Evolutionary conservation across 345 rosid genomes (phyloP).

Genomic region (Corchorus capsularis): DNA sequence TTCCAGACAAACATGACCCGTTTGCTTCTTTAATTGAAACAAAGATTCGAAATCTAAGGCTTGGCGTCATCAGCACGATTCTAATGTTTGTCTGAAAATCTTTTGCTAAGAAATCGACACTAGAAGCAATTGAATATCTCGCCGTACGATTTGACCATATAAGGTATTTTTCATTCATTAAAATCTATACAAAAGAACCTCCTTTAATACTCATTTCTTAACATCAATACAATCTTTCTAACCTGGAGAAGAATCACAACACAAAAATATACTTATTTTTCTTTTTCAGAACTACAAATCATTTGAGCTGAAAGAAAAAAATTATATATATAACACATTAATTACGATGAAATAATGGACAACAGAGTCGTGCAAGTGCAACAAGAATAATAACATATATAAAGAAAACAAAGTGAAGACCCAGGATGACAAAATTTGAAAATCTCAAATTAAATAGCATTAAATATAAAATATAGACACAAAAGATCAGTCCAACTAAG

Average conservation of each 20-base stretch:
- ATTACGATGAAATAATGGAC: conserved; percentile 22
- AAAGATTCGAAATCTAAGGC: no score
- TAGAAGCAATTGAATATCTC: no score
- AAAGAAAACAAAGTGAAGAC: conserved; percentile 21
- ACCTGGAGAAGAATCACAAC: not conserved
- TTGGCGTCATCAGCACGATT: no score
- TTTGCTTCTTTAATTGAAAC: no score
- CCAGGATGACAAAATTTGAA: conserved; percentile 47
- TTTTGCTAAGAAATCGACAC: no score
- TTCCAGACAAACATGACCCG: no score
- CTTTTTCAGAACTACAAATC: not conserved
- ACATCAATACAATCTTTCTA: not conserved
- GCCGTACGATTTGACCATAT: no score
- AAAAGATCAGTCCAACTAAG: conserved; percentile 33
- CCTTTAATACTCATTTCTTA: not conserved
- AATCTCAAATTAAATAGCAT: conserved; percentile 28
- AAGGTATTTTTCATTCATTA: no score
- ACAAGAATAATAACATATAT: conserved; percentile 20
- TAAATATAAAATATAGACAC: conserved; percentile 33
- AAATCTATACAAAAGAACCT: no score
- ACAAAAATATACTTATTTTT: not conserved
- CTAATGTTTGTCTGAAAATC: no score
- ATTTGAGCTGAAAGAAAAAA: conserved; percentile 2
- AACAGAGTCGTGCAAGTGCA: conserved; percentile 22
- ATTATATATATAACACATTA: conserved; percentile 3